Evolutionary conservation across 352 stramenopile genomes (phyloP).

Genomic region (Albugo laibachii): DNA sequence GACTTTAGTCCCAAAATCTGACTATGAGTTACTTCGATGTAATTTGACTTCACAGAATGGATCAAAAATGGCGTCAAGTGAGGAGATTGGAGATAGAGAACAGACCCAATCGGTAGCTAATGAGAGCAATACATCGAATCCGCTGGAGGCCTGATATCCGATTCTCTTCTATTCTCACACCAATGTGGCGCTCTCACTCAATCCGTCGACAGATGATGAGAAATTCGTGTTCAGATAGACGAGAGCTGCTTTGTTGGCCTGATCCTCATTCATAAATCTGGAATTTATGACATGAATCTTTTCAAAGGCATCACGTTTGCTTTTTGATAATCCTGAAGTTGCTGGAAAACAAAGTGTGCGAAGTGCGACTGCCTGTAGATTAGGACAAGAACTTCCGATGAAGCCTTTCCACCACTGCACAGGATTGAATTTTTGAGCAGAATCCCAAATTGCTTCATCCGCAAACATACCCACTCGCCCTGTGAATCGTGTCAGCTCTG

Average conservation of each 20-base stretch:
- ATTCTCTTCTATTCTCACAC: too few relatives aligned
- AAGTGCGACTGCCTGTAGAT: slow-evolving; percentile 38
- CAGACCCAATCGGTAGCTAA: neutral
- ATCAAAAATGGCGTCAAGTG: too few relatives aligned
- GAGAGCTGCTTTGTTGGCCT: slow-evolving; percentile 45
- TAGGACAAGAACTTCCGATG: slow-evolving; percentile 44
- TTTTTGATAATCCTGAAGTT: slow-evolving; percentile 26
- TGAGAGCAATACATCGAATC: too few relatives aligned
- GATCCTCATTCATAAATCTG: slow-evolving; percentile 49
- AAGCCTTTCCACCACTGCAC: slow-evolving; percentile 69
- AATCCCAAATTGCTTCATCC: slow-evolving; percentile 56
- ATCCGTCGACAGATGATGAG: slow-evolving; percentile 11
- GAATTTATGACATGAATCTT: slow-evolving; percentile 28
- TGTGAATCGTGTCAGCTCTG: slow-evolving; percentile 49
- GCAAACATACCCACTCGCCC: slow-evolving; percentile 35
- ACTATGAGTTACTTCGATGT: slow-evolving; percentile 45
- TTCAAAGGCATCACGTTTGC: slow-evolving; percentile 30
- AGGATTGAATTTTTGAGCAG: slow-evolving; percentile 42
- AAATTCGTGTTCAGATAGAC: slow-evolving; percentile 51
- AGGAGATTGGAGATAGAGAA: too few relatives aligned
- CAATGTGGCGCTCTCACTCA: too few relatives aligned
- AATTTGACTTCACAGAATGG: neutral
- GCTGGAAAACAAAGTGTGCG: slow-evolving; percentile 36
- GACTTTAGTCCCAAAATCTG: slow-evolving; percentile 53
- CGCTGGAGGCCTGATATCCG: too few relatives aligned